Conservation (phyloP, 179 eudicot species). For the Beta corolliflora region DNA sequence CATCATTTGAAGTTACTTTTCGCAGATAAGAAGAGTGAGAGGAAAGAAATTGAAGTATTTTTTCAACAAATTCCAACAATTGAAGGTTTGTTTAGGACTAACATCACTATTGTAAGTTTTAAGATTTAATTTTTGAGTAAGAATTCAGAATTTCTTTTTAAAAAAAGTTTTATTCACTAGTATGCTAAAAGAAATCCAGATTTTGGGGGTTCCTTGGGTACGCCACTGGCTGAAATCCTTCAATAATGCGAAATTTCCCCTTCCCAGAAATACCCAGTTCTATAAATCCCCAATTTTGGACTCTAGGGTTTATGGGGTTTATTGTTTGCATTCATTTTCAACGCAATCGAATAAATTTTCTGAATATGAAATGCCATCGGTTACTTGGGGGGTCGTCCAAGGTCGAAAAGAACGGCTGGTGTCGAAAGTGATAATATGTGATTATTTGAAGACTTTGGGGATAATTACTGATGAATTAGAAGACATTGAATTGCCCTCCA, state of each 20-base stretch:
- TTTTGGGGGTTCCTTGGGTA: not conserved
- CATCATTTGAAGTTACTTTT: too few relatives aligned
- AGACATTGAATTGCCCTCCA: slow-evolving; percentile 85
- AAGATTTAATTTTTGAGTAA: too few relatives aligned
- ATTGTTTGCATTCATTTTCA: slow-evolving; percentile 46
- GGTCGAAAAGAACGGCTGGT: slow-evolving; percentile 90
- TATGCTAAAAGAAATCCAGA: slow-evolving; percentile 8
- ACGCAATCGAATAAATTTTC: slow-evolving; percentile 62
- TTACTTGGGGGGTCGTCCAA: slow-evolving; percentile 94
- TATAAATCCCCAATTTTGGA: slow-evolving; percentile 8
- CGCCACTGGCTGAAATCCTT: slow-evolving; percentile 7
- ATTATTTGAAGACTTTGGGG: slow-evolving; percentile 79
- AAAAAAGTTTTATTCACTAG: slow-evolving; percentile 17
- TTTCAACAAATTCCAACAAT: too few relatives aligned
- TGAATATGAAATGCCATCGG: slow-evolving; percentile 94
- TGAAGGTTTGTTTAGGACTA: too few relatives aligned
- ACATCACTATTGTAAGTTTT: too few relatives aligned
- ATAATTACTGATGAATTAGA: slow-evolving; percentile 83
- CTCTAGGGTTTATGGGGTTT: slow-evolving; percentile 28
- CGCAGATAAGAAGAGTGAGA: too few relatives aligned
- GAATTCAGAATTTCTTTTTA: slow-evolving; percentile 9
- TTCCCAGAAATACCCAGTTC: not conserved
- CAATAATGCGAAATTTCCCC: not conserved
- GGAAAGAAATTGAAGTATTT: too few relatives aligned
- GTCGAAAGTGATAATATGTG: slow-evolving; percentile 83